These are phyloP conservation scores for Penstemon eatonii DNA, from an alignment of 257 asterid species.

Conservation along the genomic window DNA sequence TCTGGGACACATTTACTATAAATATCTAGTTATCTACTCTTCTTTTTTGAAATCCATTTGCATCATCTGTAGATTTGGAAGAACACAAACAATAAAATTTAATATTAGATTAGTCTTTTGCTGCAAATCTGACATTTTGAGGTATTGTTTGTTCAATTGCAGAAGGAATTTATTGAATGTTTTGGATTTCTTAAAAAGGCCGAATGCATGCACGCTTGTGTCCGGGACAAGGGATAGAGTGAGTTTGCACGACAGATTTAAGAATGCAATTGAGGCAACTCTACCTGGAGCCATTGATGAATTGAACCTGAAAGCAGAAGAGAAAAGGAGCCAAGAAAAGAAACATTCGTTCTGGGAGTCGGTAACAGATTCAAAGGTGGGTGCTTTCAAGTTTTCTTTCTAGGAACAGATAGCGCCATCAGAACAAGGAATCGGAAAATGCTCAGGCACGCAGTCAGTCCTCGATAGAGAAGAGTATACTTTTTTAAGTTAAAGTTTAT, in stretches of 20 bases:
- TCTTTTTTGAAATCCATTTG: too few species aligned
- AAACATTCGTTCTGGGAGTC: conserved; percentile 89
- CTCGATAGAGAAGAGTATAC: too few species aligned
- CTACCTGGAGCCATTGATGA: conserved; percentile 74
- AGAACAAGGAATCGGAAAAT: too few species aligned
- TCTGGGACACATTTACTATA: too few species aligned
- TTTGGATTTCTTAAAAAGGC: conserved; percentile 78
- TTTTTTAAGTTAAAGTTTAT: too few species aligned
- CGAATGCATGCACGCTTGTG: conserved; percentile 83
- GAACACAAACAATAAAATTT: neutral
- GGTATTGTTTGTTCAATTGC: conserved; percentile 29
- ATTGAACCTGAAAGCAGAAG: conserved; percentile 54
- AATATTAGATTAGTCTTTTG: conserved; percentile 8
- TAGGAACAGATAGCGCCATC: conserved; percentile 19
- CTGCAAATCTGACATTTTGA: conserved; percentile 12
- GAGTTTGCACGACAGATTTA: conserved; percentile 70
- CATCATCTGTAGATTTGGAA: neutral
- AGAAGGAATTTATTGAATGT: conserved; percentile 90
- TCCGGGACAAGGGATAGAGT: conserved; percentile 91
- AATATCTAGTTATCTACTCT: too few species aligned
- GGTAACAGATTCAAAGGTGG: conserved; percentile 72
- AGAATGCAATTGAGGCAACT: conserved; percentile 60
- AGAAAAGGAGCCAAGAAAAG: conserved; percentile 51
- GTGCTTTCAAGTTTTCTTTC: conserved; percentile 86
- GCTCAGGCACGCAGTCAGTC: too few species aligned